A percentile compares a stretch with the other conserved stretches of the same genome.
Conservation (phyloP, 2,329 filamentous ascomycete genomes). For the Aspergillus pseudotamarii region DNA sequence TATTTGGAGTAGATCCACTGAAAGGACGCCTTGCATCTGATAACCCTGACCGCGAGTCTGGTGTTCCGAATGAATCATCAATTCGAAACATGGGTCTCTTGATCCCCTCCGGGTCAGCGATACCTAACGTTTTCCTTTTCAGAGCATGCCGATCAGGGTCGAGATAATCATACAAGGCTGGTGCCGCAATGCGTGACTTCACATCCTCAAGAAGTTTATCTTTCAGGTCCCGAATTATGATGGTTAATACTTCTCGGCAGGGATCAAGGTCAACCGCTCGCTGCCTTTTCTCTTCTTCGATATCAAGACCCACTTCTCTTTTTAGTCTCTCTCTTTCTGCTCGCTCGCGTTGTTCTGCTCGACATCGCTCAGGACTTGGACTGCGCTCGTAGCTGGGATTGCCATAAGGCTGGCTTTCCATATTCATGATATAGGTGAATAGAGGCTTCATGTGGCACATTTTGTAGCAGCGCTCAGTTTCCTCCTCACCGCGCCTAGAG, state of each 20-base stretch:
- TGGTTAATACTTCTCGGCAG: conserved; percentile 78
- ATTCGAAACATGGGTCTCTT: conserved; percentile 60
- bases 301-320: conserved; percentile 76
- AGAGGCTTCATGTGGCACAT: conserved; percentile 79
- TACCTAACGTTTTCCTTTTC: conserved; percentile 78
- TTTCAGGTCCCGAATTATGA: conserved; percentile 76
- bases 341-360: conserved; percentile 57
- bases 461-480: conserved; percentile 78
- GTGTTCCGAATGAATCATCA: conserved; percentile 67
- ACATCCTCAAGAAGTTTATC: conserved; percentile 89
- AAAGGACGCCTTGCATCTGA: conserved; percentile 45
- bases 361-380: conserved; percentile 47
- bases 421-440: conserved; percentile 90
- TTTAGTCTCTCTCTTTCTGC: conserved; percentile 68
- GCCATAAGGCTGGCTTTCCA: conserved; percentile 76
- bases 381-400: conserved; percentile 63
- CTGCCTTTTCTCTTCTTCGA: conserved; percentile 88
- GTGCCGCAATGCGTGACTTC: conserved; percentile 81
- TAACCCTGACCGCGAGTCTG: conserved; percentile 51
- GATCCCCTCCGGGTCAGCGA: conserved; percentile 68
- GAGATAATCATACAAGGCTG: conserved; percentile 77
- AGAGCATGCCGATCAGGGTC: conserved; percentile 77
- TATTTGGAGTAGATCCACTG: conserved; percentile 51
- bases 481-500: conserved; percentile 72
- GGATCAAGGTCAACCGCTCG: conserved; percentile 88